Evolutionary conservation across 2,329 filamentous ascomycete species (phyloP), one percentile per base, ranked within the genome.

Genomic region (Capronia coronata): DNA sequence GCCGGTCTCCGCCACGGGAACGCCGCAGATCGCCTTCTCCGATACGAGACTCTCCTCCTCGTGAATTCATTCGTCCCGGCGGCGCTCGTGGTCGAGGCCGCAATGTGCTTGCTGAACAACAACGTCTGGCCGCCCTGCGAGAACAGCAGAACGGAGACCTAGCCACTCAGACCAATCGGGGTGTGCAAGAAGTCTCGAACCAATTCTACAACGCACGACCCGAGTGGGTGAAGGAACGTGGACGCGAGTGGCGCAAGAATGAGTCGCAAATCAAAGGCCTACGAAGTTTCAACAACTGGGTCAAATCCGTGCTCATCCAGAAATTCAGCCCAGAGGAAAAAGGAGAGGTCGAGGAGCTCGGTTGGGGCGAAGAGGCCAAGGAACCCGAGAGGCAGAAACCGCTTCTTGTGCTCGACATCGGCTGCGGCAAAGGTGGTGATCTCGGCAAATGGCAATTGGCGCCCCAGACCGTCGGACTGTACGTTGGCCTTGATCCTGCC

Each of bases 171-270:
- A 64, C 63, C 27, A 69, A 70, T 22, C 70, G 82, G 43, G 83
- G 82, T 37, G 82, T 87, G 35, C 82, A 90, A 61, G 88, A 97
- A 63, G 83, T 94, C 6, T 93, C 97, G 42, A 81, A 84, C 43
- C 84, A 94, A 58, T 91, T 96, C 68, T 98, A 98, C 76, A 98
- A 98, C 68, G 84, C 86, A 30, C 91, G 97, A 0, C 91, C 91
- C 0, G 86, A 98, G 71, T 82, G 91, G 32, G 93, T 93, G 9
- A 82, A 91, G 49, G 89, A 96, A 64, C 81, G 90, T 23, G 93
- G 93, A 10, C 82, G 91, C 46, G 89, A 96, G 63, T 98, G 93
- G 91, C 82, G 93, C 43, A 88, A 86, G 65, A 94, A 88, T 5
- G 89, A 94, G 63, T 94, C 87, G 67, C 85, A 87, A 62, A 98